phyloP scores from a whole-genome alignment of 768 basidiomycete species.

The Russula sp. region DNA sequence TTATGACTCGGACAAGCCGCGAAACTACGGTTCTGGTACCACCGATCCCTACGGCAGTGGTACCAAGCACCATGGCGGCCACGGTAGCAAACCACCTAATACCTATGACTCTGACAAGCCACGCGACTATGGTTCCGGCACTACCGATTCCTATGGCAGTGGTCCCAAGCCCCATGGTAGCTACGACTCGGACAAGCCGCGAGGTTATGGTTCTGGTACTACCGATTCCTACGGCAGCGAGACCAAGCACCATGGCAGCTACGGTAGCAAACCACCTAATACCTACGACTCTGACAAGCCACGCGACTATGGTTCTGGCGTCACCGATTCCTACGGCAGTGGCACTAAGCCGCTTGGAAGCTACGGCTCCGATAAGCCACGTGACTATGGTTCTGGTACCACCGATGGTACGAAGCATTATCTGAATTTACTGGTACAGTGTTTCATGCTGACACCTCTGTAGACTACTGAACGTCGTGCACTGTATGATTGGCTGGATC shows the following conservation, averaged over 20 bases:
- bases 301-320: too few species aligned
- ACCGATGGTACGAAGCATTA: conserved; percentile 1
- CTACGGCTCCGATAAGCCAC: not conserved
- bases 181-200: not conserved
- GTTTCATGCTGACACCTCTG: not conserved
- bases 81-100: conserved; percentile 18
- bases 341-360: conserved; percentile 22
- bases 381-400: conserved; percentile 24
- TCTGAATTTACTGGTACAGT: conserved; percentile 17
- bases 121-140: too few species aligned
- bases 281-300: too few species aligned
- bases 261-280: conserved; percentile 18
- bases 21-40: not conserved
- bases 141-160: conserved; percentile 10
- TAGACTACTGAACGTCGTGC: not conserved
- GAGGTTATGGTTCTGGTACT: not conserved
- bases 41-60: not conserved
- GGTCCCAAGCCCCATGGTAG: conserved; percentile 22
- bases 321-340: conserved; percentile 11
- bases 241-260: conserved; percentile 7
- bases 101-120: too few species aligned
- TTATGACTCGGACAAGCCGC: not conserved
- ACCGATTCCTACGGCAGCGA: not conserved
- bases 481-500: not conserved
- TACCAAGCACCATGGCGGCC: conserved; percentile 4